Conservation (phyloP, 441 rosid species). For the Populus hybrid region DNA sequence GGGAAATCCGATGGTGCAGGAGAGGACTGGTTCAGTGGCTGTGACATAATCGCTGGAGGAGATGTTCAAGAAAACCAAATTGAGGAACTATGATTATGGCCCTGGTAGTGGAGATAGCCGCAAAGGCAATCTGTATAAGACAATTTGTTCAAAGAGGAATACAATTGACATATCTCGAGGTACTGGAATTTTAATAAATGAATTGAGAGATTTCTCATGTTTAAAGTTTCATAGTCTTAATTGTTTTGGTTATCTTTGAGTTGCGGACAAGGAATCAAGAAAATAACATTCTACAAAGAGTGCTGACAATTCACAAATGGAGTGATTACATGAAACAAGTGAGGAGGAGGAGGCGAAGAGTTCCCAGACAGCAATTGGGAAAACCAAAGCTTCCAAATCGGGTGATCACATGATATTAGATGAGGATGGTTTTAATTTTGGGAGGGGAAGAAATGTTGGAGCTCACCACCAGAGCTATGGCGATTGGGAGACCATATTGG, state of each 20-base stretch:
- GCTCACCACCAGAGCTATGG: conserved; percentile 19
- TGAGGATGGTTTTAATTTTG: conserved; percentile 11
- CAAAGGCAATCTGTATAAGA: conserved; percentile 17
- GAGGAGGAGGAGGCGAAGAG: conserved; percentile 15
- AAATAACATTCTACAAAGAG: not conserved
- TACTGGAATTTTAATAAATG: not conserved
- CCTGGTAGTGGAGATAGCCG: conserved; percentile 1
- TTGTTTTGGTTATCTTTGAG: not conserved
- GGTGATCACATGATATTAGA: conserved; percentile 38
- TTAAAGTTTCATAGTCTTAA: not conserved
- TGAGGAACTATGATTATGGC: conserved; percentile 21
- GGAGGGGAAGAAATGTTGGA: conserved; percentile 2
- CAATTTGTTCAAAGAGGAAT: conserved; percentile 30
- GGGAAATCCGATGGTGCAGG: conserved; percentile 14
- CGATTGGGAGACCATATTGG: conserved; percentile 20
- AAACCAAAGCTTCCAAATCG: conserved; percentile 44
- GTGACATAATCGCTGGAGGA: conserved; percentile 45
- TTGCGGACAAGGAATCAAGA: conserved; percentile 20
- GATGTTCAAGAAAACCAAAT: conserved; percentile 50
- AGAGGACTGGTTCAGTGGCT: conserved; percentile 34
- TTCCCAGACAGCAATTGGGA: not conserved
- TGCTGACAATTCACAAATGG: conserved; percentile 7
- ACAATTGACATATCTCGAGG: conserved; percentile 16
- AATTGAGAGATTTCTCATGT: not conserved
- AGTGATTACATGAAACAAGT: conserved; percentile 11